Percentiles rank a stretch among this genome's conserved stretches.
Conservation (phyloP, 2,329 filamentous ascomycete species). For the Aureobasidium sp. region DNA sequence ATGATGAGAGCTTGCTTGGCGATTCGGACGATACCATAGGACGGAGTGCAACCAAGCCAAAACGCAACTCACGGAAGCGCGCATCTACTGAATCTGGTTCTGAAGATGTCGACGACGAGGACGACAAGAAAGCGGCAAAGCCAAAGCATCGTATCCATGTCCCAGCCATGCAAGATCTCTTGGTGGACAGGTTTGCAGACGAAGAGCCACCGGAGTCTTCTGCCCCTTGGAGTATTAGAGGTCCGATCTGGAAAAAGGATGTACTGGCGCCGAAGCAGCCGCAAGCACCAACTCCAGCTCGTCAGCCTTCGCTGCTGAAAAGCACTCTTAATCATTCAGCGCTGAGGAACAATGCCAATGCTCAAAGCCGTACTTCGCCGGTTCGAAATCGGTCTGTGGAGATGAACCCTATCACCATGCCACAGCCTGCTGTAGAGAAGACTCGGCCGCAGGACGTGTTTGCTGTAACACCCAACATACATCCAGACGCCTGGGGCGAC, state of each 20-base stretch:
- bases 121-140: conserved; percentile 24
- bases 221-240: conserved; percentile 39
- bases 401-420: neutral
- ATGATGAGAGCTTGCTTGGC: conserved; percentile 22
- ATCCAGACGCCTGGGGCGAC: conserved; percentile 2
- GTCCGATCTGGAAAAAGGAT: conserved; percentile 43
- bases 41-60: neutral
- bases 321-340: neutral
- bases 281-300: neutral
- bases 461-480: neutral
- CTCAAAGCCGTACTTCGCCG: neutral
- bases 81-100: neutral
- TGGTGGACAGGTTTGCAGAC: conserved; percentile 37
- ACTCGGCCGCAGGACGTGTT: neutral
- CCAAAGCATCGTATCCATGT: conserved; percentile 39
- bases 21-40: conserved; percentile 16
- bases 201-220: conserved; percentile 38
- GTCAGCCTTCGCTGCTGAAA: neutral
- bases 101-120: conserved; percentile 14
- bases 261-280: conserved; percentile 19
- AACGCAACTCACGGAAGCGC: neutral
- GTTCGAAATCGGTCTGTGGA: neutral
- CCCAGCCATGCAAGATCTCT: conserved; percentile 33
- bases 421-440: neutral
- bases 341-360: neutral